Percentiles rank a stretch among this genome's conserved stretches.
phyloP scores from a whole-genome alignment of 2,329 filamentous ascomycete species.

The Geosmithia morbida region DNA sequence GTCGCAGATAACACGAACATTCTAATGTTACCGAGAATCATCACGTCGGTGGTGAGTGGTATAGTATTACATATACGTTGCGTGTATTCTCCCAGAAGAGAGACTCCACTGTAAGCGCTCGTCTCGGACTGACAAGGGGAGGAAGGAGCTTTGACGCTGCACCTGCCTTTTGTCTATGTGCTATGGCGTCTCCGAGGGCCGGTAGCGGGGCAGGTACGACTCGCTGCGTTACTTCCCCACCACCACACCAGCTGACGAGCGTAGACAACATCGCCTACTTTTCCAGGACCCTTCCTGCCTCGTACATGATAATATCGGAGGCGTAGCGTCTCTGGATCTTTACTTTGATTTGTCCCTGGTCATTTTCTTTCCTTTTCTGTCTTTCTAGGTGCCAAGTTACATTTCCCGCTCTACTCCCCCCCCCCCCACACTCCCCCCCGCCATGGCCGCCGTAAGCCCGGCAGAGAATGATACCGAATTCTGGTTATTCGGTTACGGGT shows the following conservation, averaged over 20 bases:
- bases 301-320: too few relatives aligned
- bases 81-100: too few relatives aligned
- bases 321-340: background rate
- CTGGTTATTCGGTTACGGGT: slow-evolving; percentile 98
- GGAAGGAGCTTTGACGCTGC: background rate
- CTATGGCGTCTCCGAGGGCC: background rate
- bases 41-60: too few relatives aligned
- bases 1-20: too few relatives aligned
- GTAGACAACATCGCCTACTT: background rate
- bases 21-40: too few relatives aligned
- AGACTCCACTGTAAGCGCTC: too few relatives aligned
- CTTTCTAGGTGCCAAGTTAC: too few relatives aligned
- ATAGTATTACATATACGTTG: too few relatives aligned
- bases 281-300: too few relatives aligned
- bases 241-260: background rate
- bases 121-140: background rate
- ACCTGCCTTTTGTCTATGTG: background rate
- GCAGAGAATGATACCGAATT: slow-evolving; percentile 41
- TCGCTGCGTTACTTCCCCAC: background rate
- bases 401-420: background rate
- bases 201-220: background rate
- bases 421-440: too few relatives aligned
- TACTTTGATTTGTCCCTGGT: background rate
- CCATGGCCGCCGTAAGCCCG: background rate
- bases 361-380: background rate